Evolutionary conservation across 2,329 filamentous ascomycete genomes (phyloP).

Genomic region (Hansfordia pulvinata): DNA sequence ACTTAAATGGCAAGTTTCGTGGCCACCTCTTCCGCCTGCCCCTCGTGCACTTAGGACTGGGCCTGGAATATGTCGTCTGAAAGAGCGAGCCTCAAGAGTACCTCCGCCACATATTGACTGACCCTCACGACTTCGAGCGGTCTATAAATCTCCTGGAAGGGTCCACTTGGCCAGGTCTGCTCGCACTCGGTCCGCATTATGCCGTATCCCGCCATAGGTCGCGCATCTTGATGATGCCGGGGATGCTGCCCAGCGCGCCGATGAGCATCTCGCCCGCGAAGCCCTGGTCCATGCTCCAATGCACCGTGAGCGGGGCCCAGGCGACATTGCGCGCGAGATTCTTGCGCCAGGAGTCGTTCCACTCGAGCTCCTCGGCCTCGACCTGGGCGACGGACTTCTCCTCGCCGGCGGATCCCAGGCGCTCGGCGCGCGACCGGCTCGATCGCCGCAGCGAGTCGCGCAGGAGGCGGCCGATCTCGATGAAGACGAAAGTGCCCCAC

Average conservation of each 20-base stretch:
- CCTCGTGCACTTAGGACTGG: too few species aligned
- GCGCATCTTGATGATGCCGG: conserved; percentile 15
- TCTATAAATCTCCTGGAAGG: too few species aligned
- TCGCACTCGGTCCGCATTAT: too few species aligned
- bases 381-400: conserved; percentile 22
- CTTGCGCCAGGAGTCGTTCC: conserved; percentile 43
- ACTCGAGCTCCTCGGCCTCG: conserved; percentile 21
- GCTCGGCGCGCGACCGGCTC: conserved; percentile 15
- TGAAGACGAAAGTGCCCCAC: conserved; percentile 65
- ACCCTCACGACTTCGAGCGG: too few species aligned
- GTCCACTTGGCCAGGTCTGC: too few species aligned
- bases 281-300: conserved; percentile 66
- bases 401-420: conserved; percentile 24
- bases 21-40: too few species aligned
- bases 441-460: conserved; percentile 27
- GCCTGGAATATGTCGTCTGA: too few species aligned
- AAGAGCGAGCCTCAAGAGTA: too few species aligned
- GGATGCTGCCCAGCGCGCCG: conserved; percentile 39
- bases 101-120: too few species aligned
- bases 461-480: conserved; percentile 58
- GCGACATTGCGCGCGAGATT: conserved; percentile 56
- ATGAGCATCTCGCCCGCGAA: conserved; percentile 43
- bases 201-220: conserved; percentile 18
- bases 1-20: too few species aligned
- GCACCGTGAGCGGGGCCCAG: conserved; percentile 71